These are phyloP conservation scores for Pythium phragmitis DNA, from an alignment of 352 stramenopile species.

Conservation along the genomic window DNA sequence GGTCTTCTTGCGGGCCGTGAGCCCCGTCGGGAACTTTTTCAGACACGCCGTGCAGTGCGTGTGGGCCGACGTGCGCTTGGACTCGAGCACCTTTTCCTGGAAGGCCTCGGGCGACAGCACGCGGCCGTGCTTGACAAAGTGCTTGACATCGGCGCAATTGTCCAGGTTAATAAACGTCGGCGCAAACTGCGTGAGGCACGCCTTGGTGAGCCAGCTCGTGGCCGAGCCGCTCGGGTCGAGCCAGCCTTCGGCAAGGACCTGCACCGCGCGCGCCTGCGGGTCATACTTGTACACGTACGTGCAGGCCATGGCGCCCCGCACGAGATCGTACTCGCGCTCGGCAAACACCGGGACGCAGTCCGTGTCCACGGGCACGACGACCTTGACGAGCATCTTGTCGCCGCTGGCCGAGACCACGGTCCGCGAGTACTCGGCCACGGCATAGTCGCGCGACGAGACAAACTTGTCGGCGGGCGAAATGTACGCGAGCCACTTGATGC, in stretches of 20 bases:
- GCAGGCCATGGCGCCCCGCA: constrained; percentile 54
- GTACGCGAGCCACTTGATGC: constrained; percentile 75
- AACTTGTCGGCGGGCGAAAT: constrained; percentile 47
- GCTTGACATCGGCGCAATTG: constrained; percentile 75
- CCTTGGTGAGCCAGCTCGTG: constrained; percentile 49
- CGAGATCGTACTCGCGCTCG: constrained; percentile 46
- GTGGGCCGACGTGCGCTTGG: constrained; percentile 26
- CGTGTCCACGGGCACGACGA: constrained; percentile 57
- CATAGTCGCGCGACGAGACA: constrained; percentile 56
- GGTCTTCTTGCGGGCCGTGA: constrained; percentile 33
- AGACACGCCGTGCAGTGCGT: constrained; percentile 55
- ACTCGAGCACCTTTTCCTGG: constrained; percentile 16
- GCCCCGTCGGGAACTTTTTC: constrained; percentile 38
- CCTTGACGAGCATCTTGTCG: constrained; percentile 59
- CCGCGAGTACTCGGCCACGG: constrained; percentile 63
- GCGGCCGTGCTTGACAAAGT: constrained; percentile 77
- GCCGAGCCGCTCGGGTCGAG: constrained; percentile 52
- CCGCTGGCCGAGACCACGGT: constrained; percentile 40
- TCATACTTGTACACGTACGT: constrained; percentile 68
- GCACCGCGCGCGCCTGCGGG: constrained; percentile 45
- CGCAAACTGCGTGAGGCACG: constrained; percentile 65
- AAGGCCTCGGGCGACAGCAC: constrained; percentile 50
- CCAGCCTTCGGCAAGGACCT: constrained; percentile 65
- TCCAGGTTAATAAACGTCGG: constrained; percentile 60
- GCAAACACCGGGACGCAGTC: constrained; percentile 40